Evolutionary conservation across 2,329 filamentous ascomycete species (phyloP).

Genomic region (Xylaria sp.): DNA sequence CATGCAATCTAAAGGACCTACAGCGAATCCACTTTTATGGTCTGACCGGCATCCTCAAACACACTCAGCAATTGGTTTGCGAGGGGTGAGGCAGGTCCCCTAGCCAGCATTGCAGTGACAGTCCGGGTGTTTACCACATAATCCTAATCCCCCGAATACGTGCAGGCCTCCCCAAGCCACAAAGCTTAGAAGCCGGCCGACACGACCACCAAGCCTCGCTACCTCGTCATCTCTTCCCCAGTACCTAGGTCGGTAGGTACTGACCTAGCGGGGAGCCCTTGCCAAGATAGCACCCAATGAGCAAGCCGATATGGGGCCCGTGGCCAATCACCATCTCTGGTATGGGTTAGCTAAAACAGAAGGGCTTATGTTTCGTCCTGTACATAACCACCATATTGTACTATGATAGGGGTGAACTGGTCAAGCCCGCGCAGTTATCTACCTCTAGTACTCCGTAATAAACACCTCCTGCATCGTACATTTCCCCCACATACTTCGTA

Average conservation of each 20-base stretch:
- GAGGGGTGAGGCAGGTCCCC: background rate
- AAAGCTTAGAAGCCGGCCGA: constrained; percentile 27
- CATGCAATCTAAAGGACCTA: background rate
- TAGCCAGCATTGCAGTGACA: constrained; percentile 4
- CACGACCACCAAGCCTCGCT: background rate
- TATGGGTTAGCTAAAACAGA: background rate
- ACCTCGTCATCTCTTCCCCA: constrained; percentile 5
- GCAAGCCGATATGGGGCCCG: constrained; percentile 6
- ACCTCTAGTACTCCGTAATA: too few relatives aligned
- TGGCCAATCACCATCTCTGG: constrained; percentile 23
- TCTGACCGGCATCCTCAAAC: constrained; percentile 11
- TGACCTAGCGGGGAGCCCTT: background rate
- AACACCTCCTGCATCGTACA: too few relatives aligned
- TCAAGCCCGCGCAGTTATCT: too few relatives aligned
- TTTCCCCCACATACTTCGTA: too few relatives aligned
- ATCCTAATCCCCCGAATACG: background rate
- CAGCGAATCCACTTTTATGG: constrained; percentile 15
- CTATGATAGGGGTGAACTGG: too few relatives aligned
- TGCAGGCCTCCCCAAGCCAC: constrained; percentile 17
- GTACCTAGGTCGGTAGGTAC: too few relatives aligned
- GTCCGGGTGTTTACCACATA: background rate
- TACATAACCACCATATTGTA: too few relatives aligned
- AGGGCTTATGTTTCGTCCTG: background rate
- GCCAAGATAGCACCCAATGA: constrained; percentile 20
- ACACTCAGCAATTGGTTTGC: constrained; percentile 4